These are phyloP conservation scores for Antrodiella citrinella DNA, from an alignment of 768 basidiomycete species.

Conservation along the genomic window DNA sequence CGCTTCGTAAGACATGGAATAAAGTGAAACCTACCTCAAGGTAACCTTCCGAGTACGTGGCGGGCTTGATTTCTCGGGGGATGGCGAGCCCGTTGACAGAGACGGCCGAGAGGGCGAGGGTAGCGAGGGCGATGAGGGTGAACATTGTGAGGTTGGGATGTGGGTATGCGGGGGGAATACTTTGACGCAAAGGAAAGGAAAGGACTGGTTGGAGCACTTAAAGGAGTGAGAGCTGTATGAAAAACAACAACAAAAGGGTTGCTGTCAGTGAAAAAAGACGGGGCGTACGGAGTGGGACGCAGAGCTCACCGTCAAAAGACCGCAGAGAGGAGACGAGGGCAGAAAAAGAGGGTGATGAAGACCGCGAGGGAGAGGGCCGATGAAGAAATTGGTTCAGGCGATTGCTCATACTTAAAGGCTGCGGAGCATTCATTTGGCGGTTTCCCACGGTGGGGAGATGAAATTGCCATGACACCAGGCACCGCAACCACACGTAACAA, in stretches of 20 bases:
- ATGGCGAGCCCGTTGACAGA: slow-evolving; percentile 29
- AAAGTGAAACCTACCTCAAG: slow-evolving; percentile 33
- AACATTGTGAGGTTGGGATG: slow-evolving; percentile 19
- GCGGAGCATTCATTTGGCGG: no score
- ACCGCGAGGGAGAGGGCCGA: slow-evolving; percentile 12
- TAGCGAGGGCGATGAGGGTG: slow-evolving; percentile 29
- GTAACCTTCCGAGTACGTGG: slow-evolving; percentile 22
- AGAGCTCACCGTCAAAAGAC: slow-evolving; percentile 14
- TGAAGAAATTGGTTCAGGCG: not conserved
- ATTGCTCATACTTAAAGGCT: no score
- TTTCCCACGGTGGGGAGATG: no score
- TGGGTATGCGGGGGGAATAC: slow-evolving; percentile 2
- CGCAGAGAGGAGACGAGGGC: slow-evolving; percentile 10
- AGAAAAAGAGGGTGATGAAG: slow-evolving; percentile 15
- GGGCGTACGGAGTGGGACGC: not conserved
- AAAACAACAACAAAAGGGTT: slow-evolving; percentile 4
- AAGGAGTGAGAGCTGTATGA: slow-evolving; percentile 18
- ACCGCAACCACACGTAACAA: no score
- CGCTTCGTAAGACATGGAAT: not conserved
- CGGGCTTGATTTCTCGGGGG: slow-evolving; percentile 34
- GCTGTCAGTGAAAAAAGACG: not conserved
- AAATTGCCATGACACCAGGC: no score
- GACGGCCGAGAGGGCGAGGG: slow-evolving; percentile 37
- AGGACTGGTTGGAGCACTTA: slow-evolving; percentile 7
- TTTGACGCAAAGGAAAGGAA: slow-evolving; percentile 18